A percentile compares a stretch with the other conserved stretches of the same genome.
phyloP scores from a whole-genome alignment of 305 asterid genomes.

The Solanum hybrid region DNA sequence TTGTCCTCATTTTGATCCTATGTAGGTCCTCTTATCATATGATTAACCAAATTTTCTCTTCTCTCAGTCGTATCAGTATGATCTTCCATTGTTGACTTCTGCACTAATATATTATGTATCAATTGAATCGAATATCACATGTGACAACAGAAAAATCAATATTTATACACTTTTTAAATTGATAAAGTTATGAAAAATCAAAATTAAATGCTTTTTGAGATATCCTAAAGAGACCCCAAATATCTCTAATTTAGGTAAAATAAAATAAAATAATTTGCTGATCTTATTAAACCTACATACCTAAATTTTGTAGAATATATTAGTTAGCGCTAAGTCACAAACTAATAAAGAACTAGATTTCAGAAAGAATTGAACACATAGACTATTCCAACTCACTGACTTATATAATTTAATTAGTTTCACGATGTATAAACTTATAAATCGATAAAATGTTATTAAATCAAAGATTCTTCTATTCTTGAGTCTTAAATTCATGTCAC shows the following conservation, averaged over 20 bases:
- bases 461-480: too few relatives aligned
- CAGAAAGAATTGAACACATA: neutral
- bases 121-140: neutral
- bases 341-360: too few relatives aligned
- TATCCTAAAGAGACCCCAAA: neutral
- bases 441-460: too few relatives aligned
- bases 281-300: neutral
- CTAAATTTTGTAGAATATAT: neutral
- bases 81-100: conserved; percentile 57
- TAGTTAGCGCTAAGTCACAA: too few relatives aligned
- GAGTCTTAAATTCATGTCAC: too few relatives aligned
- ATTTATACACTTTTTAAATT: too few relatives aligned
- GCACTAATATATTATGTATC: conserved; percentile 2
- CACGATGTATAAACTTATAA: neutral
- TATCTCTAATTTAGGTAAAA: neutral
- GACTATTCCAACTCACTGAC: neutral
- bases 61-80: conserved; percentile 29
- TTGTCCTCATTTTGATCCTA: too few relatives aligned
- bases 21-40: too few relatives aligned
- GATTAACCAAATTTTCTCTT: too few relatives aligned
- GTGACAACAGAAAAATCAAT: neutral
- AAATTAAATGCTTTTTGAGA: too few relatives aligned
- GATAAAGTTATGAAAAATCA: too few relatives aligned
- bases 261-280: too few relatives aligned
- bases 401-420: neutral